Evolutionary conservation across 169 alveolate genomes (phyloP).

Genomic region (Eimeria tenella): DNA sequence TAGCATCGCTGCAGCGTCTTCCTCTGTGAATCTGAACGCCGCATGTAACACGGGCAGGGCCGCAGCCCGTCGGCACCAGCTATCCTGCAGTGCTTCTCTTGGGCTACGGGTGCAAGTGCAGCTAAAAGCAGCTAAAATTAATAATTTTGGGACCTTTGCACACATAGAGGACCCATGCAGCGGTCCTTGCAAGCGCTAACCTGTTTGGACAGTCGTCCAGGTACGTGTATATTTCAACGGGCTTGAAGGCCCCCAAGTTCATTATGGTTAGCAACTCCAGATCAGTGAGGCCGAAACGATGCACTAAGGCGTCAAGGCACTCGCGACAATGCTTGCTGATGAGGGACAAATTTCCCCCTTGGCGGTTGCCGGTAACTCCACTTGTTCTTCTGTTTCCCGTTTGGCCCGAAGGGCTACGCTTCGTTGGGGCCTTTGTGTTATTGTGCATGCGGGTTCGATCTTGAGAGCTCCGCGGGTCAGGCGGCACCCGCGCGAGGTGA

Average conservation of each 20-base stretch:
- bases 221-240: conserved; percentile 55
- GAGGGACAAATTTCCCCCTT: conserved; percentile 24
- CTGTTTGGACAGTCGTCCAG: conserved; percentile 68
- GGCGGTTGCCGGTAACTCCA: conserved; percentile 12
- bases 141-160: not conserved
- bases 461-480: not conserved
- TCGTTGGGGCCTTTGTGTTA: not conserved
- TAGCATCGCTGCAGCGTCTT: conserved; percentile 57
- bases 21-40: conserved; percentile 61
- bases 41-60: not conserved
- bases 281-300: conserved; percentile 56
- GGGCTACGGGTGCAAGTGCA: not conserved
- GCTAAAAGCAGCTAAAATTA: not conserved
- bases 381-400: conserved; percentile 18
- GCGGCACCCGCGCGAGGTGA: conserved; percentile 65
- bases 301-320: conserved; percentile 54
- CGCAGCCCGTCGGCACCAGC: too few species aligned
- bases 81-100: not conserved
- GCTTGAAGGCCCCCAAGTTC: conserved; percentile 70
- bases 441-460: conserved; percentile 12
- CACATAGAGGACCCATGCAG: too few species aligned
- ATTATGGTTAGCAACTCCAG: conserved; percentile 47
- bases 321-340: conserved; percentile 55
- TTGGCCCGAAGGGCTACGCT: not conserved
- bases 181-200: not conserved